Evolutionary conservation across 768 basidiomycete genomes (phyloP), one percentile per base, ranked within the genome.

Genomic region (Leccinum longicurvipes): DNA sequence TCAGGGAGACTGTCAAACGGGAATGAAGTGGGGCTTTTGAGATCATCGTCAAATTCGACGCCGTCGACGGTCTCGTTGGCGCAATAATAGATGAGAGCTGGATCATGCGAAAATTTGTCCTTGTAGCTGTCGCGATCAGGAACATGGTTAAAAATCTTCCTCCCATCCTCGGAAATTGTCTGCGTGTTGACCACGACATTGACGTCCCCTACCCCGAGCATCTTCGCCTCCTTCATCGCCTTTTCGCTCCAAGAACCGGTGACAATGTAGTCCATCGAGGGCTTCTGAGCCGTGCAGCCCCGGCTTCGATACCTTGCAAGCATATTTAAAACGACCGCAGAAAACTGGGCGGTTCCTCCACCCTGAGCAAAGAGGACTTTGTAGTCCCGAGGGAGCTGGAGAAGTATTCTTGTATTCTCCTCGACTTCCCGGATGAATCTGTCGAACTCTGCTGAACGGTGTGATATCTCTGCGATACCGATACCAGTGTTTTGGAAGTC

Each of bases 61-160:
- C 97, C 97, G 63, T 96, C 88, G 55, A 98, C 89, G 14, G 97
- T 99, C 77, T 99, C 97, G 78, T 99, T 99, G 72, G 97, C 97
- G 81, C 97, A 99, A 76, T 97, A 98, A 76, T 96, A 98, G 56
- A 98, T 86, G 62, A 95, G 81, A 25, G 90, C 95, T 14, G 96
- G 87, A 67, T 86, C 81, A n/a, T 73, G 59, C 8, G 89, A 88
- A 76, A 98, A 93, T 10, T 73, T 68, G 24, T 64, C 50, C 48
- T n/a, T 55, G 80, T 89, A 98, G 51, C 80, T 79, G 52, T 77
- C 73, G 67, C 83, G 84, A 11, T 84, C 75, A 9, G 97, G 94
- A 67, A 98, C 83, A 59, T 81, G 83, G 61, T 93, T 87, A 72
- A 87, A 91, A 0, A 85, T 76, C 67, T 87, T 77, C 68, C 86